Conservation (phyloP, 2,329 filamentous ascomycete genomes). For the Aureobasidium pullulans region DNA sequence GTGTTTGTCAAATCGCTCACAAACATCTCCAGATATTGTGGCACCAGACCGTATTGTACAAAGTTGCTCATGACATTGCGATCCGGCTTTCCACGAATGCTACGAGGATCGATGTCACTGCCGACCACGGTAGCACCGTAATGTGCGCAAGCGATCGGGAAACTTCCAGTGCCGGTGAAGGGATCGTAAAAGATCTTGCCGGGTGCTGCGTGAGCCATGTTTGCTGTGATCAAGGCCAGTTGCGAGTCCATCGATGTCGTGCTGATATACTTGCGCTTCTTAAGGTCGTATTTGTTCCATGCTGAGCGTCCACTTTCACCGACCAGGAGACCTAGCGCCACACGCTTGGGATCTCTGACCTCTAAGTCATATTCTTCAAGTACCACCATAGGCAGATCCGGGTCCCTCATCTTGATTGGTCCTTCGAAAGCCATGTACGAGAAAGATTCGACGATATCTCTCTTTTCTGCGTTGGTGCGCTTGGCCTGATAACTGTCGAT, state of each 20-base stretch:
- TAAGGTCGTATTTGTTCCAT: constrained; percentile 72
- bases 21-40: constrained; percentile 51
- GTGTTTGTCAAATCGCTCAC: constrained; percentile 17
- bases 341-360: constrained; percentile 48
- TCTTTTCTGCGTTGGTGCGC: constrained; percentile 54
- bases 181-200: constrained; percentile 90
- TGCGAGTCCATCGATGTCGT: constrained; percentile 98
- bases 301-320: constrained; percentile 59
- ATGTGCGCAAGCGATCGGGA: constrained; percentile 81
- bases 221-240: constrained; percentile 82
- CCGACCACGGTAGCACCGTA: constrained; percentile 80
- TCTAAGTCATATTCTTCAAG: constrained; percentile 68
- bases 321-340: constrained; percentile 69
- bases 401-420: constrained; percentile 65
- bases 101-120: constrained; percentile 88
- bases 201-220: constrained; percentile 73
- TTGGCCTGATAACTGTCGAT: constrained; percentile 77
- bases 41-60: constrained; percentile 63
- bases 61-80: constrained; percentile 63
- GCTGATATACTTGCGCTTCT: constrained; percentile 87
- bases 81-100: constrained; percentile 62
- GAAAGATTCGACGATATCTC: constrained; percentile 76
- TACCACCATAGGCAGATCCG: constrained; percentile 68
- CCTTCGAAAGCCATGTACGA: constrained; percentile 70
- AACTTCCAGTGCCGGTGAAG: constrained; percentile 91